Evolutionary conservation across 176 grass and related monocot species (phyloP).

Genomic region (Bromus sterilis): DNA sequence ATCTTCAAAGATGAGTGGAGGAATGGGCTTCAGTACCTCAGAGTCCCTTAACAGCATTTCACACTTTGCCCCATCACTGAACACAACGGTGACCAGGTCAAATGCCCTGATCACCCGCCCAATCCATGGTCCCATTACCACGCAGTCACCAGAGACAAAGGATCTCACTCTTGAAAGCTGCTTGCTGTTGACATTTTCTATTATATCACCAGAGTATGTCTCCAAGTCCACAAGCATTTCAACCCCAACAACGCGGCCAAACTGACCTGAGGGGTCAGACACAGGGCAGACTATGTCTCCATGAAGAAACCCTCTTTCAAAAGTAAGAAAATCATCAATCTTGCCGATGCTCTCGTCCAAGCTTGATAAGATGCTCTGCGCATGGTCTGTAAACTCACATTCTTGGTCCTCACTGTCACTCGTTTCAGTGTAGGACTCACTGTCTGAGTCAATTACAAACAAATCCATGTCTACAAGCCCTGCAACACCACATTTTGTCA

Average conservation of each 20-base stretch:
- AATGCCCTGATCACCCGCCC: constrained; percentile 69
- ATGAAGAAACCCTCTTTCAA: constrained; percentile 73
- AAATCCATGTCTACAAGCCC: constrained; percentile 51
- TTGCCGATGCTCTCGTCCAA: constrained; percentile 85
- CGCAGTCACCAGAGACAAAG: constrained; percentile 65
- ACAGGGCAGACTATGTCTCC: constrained; percentile 75
- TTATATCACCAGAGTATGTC: constrained; percentile 51
- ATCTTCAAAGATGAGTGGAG: constrained; percentile 55
- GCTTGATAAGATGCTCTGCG: constrained; percentile 64
- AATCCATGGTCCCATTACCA: constrained; percentile 91
- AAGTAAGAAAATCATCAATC: constrained; percentile 85
- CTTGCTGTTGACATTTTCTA: constrained; percentile 83
- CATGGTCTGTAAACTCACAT: constrained; percentile 48
- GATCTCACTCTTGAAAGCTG: constrained; percentile 71
- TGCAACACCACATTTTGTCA: constrained; percentile 19
- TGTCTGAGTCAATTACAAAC: constrained; percentile 61
- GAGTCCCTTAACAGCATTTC: constrained; percentile 76
- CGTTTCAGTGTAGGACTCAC: constrained; percentile 51
- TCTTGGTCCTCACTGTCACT: constrained; percentile 89
- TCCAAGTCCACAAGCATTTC: constrained; percentile 82
- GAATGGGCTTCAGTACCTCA: constrained; percentile 57
- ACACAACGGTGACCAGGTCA: constrained; percentile 69
- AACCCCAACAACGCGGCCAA: constrained; percentile 64
- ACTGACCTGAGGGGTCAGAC: constrained; percentile 67
- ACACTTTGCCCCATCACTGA: constrained; percentile 66